Evolutionary conservation across 495 filamentous ascomycete species (phyloP).

Genomic region (Trichoderma gamsii): DNA sequence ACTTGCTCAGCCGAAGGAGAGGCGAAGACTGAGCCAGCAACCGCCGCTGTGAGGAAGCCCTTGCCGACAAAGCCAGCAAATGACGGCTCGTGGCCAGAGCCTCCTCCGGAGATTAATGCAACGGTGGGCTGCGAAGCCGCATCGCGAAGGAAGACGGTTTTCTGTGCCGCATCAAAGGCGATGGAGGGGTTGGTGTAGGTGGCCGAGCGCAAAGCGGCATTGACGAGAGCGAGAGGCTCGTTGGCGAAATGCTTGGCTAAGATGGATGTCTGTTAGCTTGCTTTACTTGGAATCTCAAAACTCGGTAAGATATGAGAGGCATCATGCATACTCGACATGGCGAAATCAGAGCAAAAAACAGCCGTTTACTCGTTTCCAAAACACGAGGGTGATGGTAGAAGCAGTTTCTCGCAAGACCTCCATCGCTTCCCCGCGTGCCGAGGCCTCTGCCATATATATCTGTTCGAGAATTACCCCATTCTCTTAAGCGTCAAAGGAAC

Average conservation of each 20-base stretch:
- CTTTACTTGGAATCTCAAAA: not conserved
- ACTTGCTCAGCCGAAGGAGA: constrained; percentile 87
- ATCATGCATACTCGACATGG: not conserved
- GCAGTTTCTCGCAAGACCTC: not conserved
- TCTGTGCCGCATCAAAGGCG: constrained; percentile 71
- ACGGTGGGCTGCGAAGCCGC: constrained; percentile 43
- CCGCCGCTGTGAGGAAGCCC: constrained; percentile 74
- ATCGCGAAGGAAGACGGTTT: constrained; percentile 70
- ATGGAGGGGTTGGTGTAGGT: constrained; percentile 82
- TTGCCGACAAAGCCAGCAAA: constrained; percentile 63
- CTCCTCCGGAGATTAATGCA: constrained; percentile 82
- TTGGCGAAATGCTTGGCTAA: constrained; percentile 82
- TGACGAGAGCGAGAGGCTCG: constrained; percentile 73
- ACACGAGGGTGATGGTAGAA: not conserved
- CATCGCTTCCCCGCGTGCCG: not conserved
- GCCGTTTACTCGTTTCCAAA: not conserved
- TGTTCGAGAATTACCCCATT: constrained; percentile 4
- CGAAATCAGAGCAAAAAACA: not conserved
- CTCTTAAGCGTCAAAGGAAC: not conserved
- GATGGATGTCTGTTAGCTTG: constrained; percentile 39
- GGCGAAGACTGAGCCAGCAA: constrained; percentile 91
- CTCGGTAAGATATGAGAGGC: constrained; percentile 18
- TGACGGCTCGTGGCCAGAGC: constrained; percentile 87
- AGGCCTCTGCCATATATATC: not conserved
- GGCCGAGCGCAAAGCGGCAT: constrained; percentile 67